Base-by-base conservation (phyloP, 169 alveolate genomes). In the Ichthyophthirius multifiliis region DNA sequence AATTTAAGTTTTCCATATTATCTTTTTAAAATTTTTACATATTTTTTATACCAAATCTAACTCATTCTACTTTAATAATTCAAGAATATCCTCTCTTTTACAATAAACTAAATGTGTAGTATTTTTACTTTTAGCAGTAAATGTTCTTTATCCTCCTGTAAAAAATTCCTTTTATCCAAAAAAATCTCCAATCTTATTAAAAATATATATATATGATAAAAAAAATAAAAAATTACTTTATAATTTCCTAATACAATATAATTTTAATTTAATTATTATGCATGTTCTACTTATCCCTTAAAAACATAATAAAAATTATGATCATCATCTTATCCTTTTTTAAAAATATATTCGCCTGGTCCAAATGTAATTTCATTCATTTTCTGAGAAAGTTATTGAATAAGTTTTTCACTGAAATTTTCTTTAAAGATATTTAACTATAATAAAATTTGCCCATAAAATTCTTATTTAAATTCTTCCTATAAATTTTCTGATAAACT, bases 311-410 rank as follows among this genome's bases (percentile, higher is more conserved):
- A 63, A 12, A 63, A 20, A 12, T 27, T 18, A 15, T 63, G 15
- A 32, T 63, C 74, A 30, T 13, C n/a, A 30, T 63, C 44, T n/a
- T n/a, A n/a, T 13, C 83, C 83, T 63, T 76, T 64, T 23, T 55
- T 55, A 39, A 55, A 76, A 32, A 76, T 62, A 41, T 55, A 55
- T 7, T 76, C 76, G 13, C 83, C 83, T 6, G 74, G 83, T 6
- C 47, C 23, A 20, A 55, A 55, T 6, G 83, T 47, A 13, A 62
- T 31, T 37, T 76, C 65, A 18, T 55, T 47, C 83, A 76, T 76
- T 2, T 20, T 16, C 7, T 30, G 43, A 32, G 74, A 63, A 10
- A 63, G 46, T 16, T 63, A 15, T 35, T 63, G 10, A 12, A 63
- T 63, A 4, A 63, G 13, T 3, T 27, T 30, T 20, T 30, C 32